These are phyloP conservation scores for Talaromyces wortmannii DNA, from an alignment of 495 filamentous ascomycete species.

Conservation along the genomic window DNA sequence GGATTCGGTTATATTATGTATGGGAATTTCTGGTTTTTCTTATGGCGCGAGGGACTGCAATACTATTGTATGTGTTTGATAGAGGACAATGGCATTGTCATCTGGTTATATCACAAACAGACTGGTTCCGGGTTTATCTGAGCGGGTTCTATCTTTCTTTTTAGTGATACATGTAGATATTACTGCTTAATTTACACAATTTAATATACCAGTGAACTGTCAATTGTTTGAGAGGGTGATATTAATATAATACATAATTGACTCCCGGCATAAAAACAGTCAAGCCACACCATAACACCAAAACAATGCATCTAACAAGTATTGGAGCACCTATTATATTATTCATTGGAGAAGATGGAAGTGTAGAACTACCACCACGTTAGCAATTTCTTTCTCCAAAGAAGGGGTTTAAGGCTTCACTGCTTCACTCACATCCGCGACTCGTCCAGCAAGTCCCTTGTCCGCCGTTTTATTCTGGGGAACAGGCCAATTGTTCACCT, in stretches of 20 bases:
- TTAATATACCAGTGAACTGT: too few relatives aligned
- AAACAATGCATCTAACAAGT: neutral
- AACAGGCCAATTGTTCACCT: conserved; percentile 78
- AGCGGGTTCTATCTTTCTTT: too few relatives aligned
- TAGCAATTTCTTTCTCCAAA: neutral
- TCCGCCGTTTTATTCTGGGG: conserved; percentile 24
- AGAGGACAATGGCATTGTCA: neutral
- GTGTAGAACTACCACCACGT: neutral
- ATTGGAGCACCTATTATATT: neutral
- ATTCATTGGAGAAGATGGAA: neutral
- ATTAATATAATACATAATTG: neutral
- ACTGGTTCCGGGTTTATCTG: too few relatives aligned
- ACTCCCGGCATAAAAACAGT: neutral
- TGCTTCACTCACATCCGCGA: conserved; percentile 38
- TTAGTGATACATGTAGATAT: too few relatives aligned
- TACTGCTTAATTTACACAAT: too few relatives aligned
- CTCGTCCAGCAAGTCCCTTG: conserved; percentile 29
- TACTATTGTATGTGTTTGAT: neutral
- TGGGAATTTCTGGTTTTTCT: neutral
- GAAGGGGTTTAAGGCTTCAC: neutral
- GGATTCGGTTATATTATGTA: neutral
- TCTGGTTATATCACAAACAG: too few relatives aligned
- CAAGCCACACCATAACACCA: neutral
- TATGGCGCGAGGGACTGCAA: neutral
- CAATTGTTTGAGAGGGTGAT: too few relatives aligned